Evolutionary conservation across 2,329 filamentous ascomycete genomes (phyloP), one percentile per base, ranked within the genome.

Genomic region (Ceratocystis colombiana): DNA sequence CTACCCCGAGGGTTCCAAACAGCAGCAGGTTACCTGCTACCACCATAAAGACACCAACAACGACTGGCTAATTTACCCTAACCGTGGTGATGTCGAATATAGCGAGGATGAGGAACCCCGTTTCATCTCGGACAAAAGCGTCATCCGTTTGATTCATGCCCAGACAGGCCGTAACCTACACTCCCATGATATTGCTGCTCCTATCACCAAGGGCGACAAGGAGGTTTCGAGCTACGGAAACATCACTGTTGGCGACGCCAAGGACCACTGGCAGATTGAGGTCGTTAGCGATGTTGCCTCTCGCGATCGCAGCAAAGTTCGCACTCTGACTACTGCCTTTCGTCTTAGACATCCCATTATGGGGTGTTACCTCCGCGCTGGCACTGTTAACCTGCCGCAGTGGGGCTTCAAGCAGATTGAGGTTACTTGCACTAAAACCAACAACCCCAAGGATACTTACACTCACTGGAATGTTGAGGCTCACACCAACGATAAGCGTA

Each of bases 371-470:
- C 84, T 99, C 63, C 88, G 92, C 70, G 95, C 94, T 68, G 93
- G 92, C 71, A 99, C 96, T 72, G 88, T 91, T 72, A 99, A 97
- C 77, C 82, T 99, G 70, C 94, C 94, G 64, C 94, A 97, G 75
- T 99, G 94, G 94, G 94, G 94, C 75, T 99, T 99, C 82, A 96
- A 97, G 80, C 94, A 99, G 78, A 97, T 99, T 70, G 94, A 99
- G 78, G 92, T 94, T 45, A 96, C 91, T 30, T 99, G 94, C 77
- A 86, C 88, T 71, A 96, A 96, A 80, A 84, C 88, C 71, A 96
- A 96, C 79, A 94, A 93, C 72, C 90, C 92, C 5, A 84, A 87
- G 65, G 94, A 99, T 75, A 84, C 91, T 50, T 97, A 96, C 76
- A 99, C 94, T 7, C 94, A 97, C 79, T 99, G 94, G 94, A 99